Evolutionary conservation across 306 rosid species (phyloP), one percentile per base, ranked within the genome.

Genomic region (Citrullus colocynthis): DNA sequence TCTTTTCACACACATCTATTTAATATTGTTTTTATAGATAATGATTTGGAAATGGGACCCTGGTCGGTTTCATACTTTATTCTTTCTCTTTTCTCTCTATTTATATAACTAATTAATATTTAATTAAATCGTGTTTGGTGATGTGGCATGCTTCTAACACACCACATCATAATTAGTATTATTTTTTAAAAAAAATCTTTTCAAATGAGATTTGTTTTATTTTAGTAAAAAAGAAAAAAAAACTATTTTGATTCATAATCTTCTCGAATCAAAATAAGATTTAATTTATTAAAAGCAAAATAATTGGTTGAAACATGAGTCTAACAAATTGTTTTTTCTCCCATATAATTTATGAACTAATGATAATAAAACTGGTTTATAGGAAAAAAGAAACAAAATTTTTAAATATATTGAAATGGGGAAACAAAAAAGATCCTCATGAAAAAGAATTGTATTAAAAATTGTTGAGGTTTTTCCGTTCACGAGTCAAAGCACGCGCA

Each of bases 21-120:
- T 69, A 60, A 58, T 20, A n/a, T 72, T 81, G 81, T 6, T 72
- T 73, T 81, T 83, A 67, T 81, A 79, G 78, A 78, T 77, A 82
- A 85, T 81, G 87, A 90, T 82, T 84, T 79, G 84, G 78, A 39
- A 76, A 85, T 87, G 92, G 90, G 91, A 74, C 89, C 89, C 82
- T 67, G 90, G 88, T 88, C 88, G 91, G 88, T 85, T 82, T 44
- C 73, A 87, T 87, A 76, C 79, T 86, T 42, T 69, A 65, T 16
- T 69, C 55, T 18, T 42, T 16, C 9, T 42, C 75, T 39, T 16
- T 65, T n/a, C 18, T 21, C 0, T 69, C 11, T 41, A 5, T 37
- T 8, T 66, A 2, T 66, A 7, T 2, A 34, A 34, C 21, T 36
- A 3, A 36, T 65, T 55, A 42, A 6, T 69, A 69, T 42, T 44